Conservation (phyloP, 2,329 filamentous ascomycete genomes). For the Tolypocladium ophioglossoides region DNA sequence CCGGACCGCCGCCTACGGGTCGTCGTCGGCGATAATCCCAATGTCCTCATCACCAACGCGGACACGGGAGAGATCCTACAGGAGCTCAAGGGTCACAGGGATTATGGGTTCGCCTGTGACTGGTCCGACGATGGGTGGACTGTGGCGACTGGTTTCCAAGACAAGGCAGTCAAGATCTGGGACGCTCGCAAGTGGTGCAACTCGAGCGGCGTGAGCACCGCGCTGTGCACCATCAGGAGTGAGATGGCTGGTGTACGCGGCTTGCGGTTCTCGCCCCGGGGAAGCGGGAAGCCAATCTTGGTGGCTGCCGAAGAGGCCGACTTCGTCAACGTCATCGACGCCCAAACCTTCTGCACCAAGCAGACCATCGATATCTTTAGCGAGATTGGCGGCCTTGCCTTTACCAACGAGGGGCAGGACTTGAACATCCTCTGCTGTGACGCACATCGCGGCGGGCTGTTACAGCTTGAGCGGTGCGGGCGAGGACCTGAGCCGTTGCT, state of each 20-base stretch:
- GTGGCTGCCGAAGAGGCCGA: slow-evolving; percentile 70
- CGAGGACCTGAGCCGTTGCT: slow-evolving; percentile 15
- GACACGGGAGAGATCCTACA: slow-evolving; percentile 51
- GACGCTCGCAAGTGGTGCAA: slow-evolving; percentile 61
- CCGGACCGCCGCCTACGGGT: slow-evolving; percentile 61
- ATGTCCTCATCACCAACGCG: slow-evolving; percentile 58
- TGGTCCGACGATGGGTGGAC: slow-evolving; percentile 72
- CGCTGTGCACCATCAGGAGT: slow-evolving; percentile 45
- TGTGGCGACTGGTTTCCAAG: slow-evolving; percentile 68
- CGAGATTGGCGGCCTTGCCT: slow-evolving; percentile 58
- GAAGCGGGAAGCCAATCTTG: slow-evolving; percentile 55
- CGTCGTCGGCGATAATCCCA: slow-evolving; percentile 58
- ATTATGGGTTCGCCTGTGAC: slow-evolving; percentile 67
- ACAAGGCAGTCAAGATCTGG: slow-evolving; percentile 63
- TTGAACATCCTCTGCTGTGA: slow-evolving; percentile 62
- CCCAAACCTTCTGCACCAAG: slow-evolving; percentile 49
- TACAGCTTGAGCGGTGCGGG: slow-evolving; percentile 45
- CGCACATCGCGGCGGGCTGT: slow-evolving; percentile 51
- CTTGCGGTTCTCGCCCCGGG: slow-evolving; percentile 61
- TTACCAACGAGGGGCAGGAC: slow-evolving; percentile 56
- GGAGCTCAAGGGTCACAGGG: slow-evolving; percentile 51
- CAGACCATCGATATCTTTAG: slow-evolving; percentile 68
- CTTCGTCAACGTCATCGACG: slow-evolving; percentile 60
- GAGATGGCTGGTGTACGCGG: slow-evolving; percentile 60
- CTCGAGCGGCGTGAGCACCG: slow-evolving; percentile 34